phyloP scores from a whole-genome alignment of 2,329 filamentous ascomycete species.

The Elsinoe necatrix region DNA sequence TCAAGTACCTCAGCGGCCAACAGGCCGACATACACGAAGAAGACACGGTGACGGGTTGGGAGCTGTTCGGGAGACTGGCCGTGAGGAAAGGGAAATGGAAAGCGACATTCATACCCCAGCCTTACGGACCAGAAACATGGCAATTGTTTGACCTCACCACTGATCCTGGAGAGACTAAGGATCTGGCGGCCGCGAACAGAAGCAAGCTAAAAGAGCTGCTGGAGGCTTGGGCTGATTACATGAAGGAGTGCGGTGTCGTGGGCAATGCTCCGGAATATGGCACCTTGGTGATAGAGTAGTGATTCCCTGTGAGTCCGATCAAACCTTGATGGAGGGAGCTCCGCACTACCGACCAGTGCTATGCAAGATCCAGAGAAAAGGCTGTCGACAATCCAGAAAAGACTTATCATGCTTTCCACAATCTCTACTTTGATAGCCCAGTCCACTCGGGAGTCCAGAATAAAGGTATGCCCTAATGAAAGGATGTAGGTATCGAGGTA shows the following conservation, averaged over 20 bases:
- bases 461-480: too few species aligned
- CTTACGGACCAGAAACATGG: slow-evolving; percentile 28
- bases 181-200: slow-evolving; percentile 24
- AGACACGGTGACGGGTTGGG: slow-evolving; percentile 28
- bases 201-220: slow-evolving; percentile 27
- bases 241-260: slow-evolving; percentile 27
- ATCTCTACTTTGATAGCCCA: too few species aligned
- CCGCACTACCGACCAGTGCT: too few species aligned
- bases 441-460: too few species aligned
- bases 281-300: slow-evolving; percentile 21
- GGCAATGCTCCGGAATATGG: slow-evolving; percentile 20
- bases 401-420: too few species aligned
- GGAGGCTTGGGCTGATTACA: slow-evolving; percentile 24
- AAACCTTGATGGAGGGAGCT: too few species aligned
- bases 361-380: too few species aligned
- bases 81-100: slow-evolving; percentile 32
- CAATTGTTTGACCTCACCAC: slow-evolving; percentile 29
- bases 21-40: slow-evolving; percentile 21
- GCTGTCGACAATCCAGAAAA: too few species aligned
- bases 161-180: slow-evolving; percentile 30
- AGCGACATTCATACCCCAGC: slow-evolving; percentile 26
- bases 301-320: not conserved
- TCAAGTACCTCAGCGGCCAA: slow-evolving; percentile 20
- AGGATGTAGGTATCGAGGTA: too few species aligned
- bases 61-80: slow-evolving; percentile 30